phyloP scores from a whole-genome alignment of 208 protist species.

The Crithidia acanthocephali region DNA sequence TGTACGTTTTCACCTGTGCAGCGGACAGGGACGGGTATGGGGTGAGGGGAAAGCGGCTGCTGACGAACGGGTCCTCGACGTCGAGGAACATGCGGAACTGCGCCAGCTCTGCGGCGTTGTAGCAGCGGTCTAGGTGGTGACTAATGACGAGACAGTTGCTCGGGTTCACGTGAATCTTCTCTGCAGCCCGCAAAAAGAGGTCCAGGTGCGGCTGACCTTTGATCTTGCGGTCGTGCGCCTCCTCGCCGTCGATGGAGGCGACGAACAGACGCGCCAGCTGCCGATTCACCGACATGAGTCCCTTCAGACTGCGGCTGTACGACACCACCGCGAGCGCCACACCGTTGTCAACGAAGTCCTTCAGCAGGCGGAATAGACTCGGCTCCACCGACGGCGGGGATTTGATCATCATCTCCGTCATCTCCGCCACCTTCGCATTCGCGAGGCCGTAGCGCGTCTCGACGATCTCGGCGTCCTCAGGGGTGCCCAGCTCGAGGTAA shows the following conservation, averaged over 20 bases:
- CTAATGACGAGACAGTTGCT: conserved; percentile 79
- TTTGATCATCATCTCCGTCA: conserved; percentile 75
- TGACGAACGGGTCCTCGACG: conserved; percentile 87
- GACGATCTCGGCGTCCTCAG: conserved; percentile 90
- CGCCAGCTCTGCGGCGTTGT: conserved; percentile 59
- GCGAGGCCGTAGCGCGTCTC: conserved; percentile 90
- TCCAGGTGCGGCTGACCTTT: conserved; percentile 84
- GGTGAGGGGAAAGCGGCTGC: conserved; percentile 36
- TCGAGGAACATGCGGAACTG: conserved; percentile 91
- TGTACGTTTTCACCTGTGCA: conserved; percentile 22
- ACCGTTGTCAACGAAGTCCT: conserved; percentile 57
- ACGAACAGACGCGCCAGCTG: conserved; percentile 73
- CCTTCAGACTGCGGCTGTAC: conserved; percentile 79
- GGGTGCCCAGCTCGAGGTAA: conserved; percentile 79
- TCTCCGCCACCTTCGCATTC: conserved; percentile 90
- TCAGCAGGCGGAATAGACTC: conserved; percentile 58
- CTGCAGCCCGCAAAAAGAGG: conserved; percentile 72
- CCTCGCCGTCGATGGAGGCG: conserved; percentile 86
- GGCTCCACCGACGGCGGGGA: conserved; percentile 58
- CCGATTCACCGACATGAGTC: conserved; percentile 55
- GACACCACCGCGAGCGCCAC: conserved; percentile 81
- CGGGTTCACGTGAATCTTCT: conserved; percentile 88
- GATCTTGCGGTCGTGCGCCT: conserved; percentile 80
- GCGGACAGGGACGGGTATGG: conserved; percentile 58
- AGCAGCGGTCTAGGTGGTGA: conserved; percentile 81